Percentiles rank a stretch among this genome's conserved stretches.
Conservation (phyloP, 371 early-diverging fungal genomes). For the Lichtheimia hyalospora region DNA sequence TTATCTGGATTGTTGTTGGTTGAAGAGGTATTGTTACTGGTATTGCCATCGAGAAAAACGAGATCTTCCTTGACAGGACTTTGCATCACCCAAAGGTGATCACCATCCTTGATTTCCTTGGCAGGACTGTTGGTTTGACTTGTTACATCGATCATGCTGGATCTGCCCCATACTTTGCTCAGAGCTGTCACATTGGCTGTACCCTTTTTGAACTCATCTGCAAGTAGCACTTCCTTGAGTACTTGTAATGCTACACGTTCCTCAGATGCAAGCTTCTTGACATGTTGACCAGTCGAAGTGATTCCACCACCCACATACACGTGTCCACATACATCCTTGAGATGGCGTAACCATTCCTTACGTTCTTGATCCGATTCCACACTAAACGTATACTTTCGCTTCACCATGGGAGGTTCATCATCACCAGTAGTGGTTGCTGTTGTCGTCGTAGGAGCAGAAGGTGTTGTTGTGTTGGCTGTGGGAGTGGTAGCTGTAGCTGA, state of each 20-base stretch:
- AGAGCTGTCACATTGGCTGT: conserved; percentile 24
- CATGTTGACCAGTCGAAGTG: conserved; percentile 26
- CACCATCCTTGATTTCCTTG: conserved; percentile 10
- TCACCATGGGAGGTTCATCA: conserved; percentile 26
- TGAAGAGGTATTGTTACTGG: not conserved
- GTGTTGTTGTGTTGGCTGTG: not conserved
- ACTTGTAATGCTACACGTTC: conserved; percentile 57
- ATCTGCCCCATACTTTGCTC: not conserved
- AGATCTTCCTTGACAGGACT: conserved; percentile 13
- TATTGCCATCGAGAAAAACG: conserved; percentile 1
- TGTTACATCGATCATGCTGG: conserved; percentile 10
- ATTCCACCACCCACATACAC: conserved; percentile 28
- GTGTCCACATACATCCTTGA: conserved; percentile 31
- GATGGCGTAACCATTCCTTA: conserved; percentile 44
- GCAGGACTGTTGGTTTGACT: conserved; percentile 3
- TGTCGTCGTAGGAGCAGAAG: not conserved
- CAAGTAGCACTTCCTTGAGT: conserved; percentile 53
- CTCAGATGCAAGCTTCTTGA: conserved; percentile 22
- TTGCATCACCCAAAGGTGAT: conserved; percentile 9
- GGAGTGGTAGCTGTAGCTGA: not conserved
- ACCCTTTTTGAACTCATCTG: conserved; percentile 50
- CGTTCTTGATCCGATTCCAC: conserved; percentile 53
- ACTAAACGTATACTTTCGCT: conserved; percentile 56
- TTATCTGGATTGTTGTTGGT: not conserved
- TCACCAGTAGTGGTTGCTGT: not conserved